Evolutionary conservation across 1,284 basidiomycete species (phyloP), one percentile per base, ranked within the genome.

Genomic region (Cryptococcus amylolentus): DNA sequence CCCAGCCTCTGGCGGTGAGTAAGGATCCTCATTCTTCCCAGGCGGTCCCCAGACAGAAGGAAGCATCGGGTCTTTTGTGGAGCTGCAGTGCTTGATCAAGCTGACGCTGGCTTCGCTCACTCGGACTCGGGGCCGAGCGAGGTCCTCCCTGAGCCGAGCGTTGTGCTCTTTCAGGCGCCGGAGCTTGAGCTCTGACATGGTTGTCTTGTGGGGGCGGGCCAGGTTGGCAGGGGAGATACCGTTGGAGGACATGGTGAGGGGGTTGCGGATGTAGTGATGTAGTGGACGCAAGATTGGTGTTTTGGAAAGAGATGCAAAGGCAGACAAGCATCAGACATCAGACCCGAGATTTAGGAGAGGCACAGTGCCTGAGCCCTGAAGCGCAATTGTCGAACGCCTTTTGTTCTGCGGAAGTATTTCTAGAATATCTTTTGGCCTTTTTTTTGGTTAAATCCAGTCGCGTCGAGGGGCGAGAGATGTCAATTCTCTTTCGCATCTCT

Each of bases 141-240:
- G 80, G 75, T 98, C 95, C 78, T 98, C 95, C 69, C 87, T 82
- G 66, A 98, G 80, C 60, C 94, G 84, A 73, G 91, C 87, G 75
- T 97, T 98, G 80, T 97, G 92, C 80, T 98, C 95, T 61, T 87
- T 85, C 66, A 98, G 80, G 54, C 94, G 83, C 44, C 94, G 84
- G 67, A 96, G 87, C 85, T 96, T 97, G 76, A 98, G 86, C 84
- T 98, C 95, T 57, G 89, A 88, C 92, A 96, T 95, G 67, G 89
- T 73, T 58, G 69, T 71, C 61, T 72, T 72, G 53, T 68, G 68
- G 27, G 70, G 68, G 43, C 70, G 58, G 18, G 56, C 49, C 48
- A 60, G 52, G 38, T 60, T 59, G 49, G 66, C 64, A 4, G 50
- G 35, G n/a, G 27, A 16, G n/a, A 46, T 16, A 10, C 31, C 31